phyloP scores from a whole-genome alignment of 306 rosid genomes.

The Ormosia semicastrata region DNA sequence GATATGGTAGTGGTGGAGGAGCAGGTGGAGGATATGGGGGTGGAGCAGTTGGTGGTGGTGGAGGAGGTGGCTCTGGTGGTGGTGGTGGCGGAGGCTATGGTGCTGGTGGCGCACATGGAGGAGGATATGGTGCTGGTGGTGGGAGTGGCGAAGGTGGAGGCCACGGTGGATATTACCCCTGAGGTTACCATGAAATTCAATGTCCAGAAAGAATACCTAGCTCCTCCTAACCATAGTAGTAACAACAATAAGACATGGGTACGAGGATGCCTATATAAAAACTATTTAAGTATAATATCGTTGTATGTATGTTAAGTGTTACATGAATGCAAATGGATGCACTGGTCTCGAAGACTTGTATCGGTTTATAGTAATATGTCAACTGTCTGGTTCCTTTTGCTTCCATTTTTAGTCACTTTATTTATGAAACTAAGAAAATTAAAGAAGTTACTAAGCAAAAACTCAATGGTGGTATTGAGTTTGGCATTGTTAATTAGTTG shows the following conservation, averaged over 20 bases:
- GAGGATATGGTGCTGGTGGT: conserved; percentile 38
- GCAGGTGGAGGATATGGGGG: conserved; percentile 34
- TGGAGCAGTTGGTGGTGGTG: conserved; percentile 33
- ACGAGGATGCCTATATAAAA: background rate
- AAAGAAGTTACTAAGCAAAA: background rate
- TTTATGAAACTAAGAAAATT: background rate
- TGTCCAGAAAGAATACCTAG: background rate
- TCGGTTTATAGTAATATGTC: background rate
- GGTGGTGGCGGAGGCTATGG: conserved; percentile 38
- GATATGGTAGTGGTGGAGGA: conserved; percentile 43
- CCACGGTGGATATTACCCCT: conserved; percentile 53
- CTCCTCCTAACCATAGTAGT: background rate
- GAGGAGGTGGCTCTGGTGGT: conserved; percentile 5
- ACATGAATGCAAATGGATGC: background rate
- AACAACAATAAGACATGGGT: conserved; percentile 28
- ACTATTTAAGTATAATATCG: background rate
- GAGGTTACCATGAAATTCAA: conserved; percentile 2
- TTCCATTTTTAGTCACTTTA: background rate
- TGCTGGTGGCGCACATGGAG: conserved; percentile 37
- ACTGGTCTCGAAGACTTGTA: background rate
- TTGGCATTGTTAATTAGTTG: background rate
- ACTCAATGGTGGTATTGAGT: background rate
- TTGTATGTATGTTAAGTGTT: background rate
- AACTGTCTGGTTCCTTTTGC: background rate
- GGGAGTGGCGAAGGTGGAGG: conserved; percentile 44